Evolutionary conservation across 1,284 basidiomycete genomes (phyloP).

Genomic region (Ceratobasidium sp.): DNA sequence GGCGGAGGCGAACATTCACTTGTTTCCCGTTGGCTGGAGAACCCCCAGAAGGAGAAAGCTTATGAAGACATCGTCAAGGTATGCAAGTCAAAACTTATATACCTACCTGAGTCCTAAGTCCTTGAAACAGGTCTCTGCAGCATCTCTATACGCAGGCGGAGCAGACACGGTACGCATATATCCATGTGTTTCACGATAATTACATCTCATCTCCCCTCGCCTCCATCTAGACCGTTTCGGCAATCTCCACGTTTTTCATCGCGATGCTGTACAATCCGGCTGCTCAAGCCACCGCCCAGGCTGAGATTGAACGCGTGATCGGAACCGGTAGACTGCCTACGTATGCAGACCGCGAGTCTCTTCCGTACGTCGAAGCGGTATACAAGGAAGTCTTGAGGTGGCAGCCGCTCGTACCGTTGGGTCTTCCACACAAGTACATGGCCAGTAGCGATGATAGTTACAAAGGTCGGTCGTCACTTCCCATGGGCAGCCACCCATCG

Average conservation of each 20-base stretch:
- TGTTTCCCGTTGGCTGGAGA: slow-evolving; percentile 22
- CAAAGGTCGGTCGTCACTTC: slow-evolving; percentile 4
- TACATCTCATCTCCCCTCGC: neutral
- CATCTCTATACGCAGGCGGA: slow-evolving; percentile 27
- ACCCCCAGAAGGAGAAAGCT: neutral
- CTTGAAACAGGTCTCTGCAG: slow-evolving; percentile 18
- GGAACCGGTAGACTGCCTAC: slow-evolving; percentile 38
- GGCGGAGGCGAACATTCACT: slow-evolving; percentile 16
- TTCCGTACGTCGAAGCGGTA: slow-evolving; percentile 47
- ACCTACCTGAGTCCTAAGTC: neutral
- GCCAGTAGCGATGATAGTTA: slow-evolving; percentile 18
- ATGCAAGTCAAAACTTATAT: no score
- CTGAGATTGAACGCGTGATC: slow-evolving; percentile 42
- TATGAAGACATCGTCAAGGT: slow-evolving; percentile 20
- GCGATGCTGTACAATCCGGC: slow-evolving; percentile 47
- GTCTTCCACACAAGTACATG: slow-evolving; percentile 40
- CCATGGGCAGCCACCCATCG: no score
- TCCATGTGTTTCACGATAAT: neutral
- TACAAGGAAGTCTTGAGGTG: slow-evolving; percentile 48
- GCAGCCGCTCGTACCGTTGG: slow-evolving; percentile 46
- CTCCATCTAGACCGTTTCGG: slow-evolving; percentile 28
- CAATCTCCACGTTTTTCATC: slow-evolving; percentile 42
- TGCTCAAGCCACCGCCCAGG: slow-evolving; percentile 26
- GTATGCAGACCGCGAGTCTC: slow-evolving; percentile 22
- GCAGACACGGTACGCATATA: slow-evolving; percentile 30